Evolutionary conservation across 371 early-diverging fungal genomes (phyloP).

Genomic region (Dichotomocladium elegans): DNA sequence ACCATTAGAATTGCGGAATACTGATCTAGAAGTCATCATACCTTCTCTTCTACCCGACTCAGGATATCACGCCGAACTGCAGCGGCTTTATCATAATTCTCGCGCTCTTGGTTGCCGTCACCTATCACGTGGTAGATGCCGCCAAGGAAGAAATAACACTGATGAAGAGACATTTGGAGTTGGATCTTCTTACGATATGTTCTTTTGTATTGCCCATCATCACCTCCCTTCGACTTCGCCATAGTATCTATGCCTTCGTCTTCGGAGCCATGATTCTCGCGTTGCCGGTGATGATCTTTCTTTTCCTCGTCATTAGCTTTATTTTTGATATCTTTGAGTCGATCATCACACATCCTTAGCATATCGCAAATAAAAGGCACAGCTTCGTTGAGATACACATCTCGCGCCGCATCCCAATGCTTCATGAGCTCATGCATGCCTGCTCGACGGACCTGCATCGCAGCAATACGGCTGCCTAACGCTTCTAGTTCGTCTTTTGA

Average conservation of each 20-base stretch:
- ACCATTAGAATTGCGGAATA: background rate
- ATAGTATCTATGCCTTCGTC: too few relatives aligned
- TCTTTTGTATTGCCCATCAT: too few relatives aligned
- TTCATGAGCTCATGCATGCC: conserved; percentile 32
- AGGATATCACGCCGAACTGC: conserved; percentile 40
- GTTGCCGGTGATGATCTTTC: background rate
- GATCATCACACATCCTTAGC: background rate
- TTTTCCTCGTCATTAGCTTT: conserved; percentile 8
- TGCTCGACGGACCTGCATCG: conserved; percentile 14
- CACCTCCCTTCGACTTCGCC: too few relatives aligned
- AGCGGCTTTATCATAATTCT: conserved; percentile 49
- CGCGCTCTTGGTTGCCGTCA: conserved; percentile 25
- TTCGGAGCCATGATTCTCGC: background rate
- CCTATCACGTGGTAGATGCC: conserved; percentile 43
- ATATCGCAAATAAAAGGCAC: conserved; percentile 5
- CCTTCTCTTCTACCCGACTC: conserved; percentile 18
- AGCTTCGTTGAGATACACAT: conserved; percentile 9
- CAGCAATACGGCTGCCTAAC: conserved; percentile 5
- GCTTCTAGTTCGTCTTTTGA: conserved; percentile 21
- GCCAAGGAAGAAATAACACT: conserved; percentile 58
- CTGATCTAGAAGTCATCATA: background rate
- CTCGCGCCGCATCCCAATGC: conserved; percentile 10
- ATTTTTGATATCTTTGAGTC: conserved; percentile 1
- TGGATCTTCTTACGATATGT: background rate
- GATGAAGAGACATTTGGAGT: conserved; percentile 58